These are phyloP conservation scores for Coriaria nepalensis DNA, from an alignment of 306 rosid species.

Conservation along the genomic window DNA sequence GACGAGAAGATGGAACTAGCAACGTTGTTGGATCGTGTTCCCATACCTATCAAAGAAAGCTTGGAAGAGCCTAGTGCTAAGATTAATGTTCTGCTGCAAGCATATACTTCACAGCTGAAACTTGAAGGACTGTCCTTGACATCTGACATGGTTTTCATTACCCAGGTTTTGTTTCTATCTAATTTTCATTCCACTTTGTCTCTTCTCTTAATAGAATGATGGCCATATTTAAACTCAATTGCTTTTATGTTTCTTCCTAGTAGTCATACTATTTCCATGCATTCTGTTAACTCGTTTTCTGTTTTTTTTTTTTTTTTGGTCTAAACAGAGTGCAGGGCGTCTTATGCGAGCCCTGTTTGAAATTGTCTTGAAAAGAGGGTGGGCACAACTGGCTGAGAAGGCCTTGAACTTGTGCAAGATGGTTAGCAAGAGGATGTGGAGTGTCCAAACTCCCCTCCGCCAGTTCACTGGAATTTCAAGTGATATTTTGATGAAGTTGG, in stretches of 20 bases:
- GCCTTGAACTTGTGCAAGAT: conserved; percentile 88
- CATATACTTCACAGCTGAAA: conserved; percentile 80
- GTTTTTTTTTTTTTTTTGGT: conserved; percentile 1
- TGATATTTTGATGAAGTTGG: conserved; percentile 64
- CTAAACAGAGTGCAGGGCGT: conserved; percentile 74
- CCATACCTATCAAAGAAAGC: conserved; percentile 94
- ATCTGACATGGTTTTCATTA: conserved; percentile 91
- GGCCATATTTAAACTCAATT: too few species aligned
- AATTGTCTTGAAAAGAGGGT: conserved; percentile 79
- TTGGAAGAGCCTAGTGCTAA: conserved; percentile 95
- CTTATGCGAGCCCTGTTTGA: conserved; percentile 97
- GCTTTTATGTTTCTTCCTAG: too few species aligned
- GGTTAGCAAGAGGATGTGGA: conserved; percentile 90
- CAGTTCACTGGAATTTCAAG: conserved; percentile 69
- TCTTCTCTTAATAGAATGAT: neutral
- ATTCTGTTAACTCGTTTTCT: neutral
- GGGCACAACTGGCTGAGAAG: conserved; percentile 92
- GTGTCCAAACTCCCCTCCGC: conserved; percentile 85
- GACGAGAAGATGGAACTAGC: conserved; percentile 93
- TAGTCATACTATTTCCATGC: neutral
- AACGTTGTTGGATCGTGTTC: conserved; percentile 81
- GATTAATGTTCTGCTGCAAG: conserved; percentile 87
- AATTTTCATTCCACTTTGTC: neutral
- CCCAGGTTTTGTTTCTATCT: conserved; percentile 53
- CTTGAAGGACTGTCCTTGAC: conserved; percentile 91